Percentiles rank a stretch among this genome's conserved stretches.
Conservation (phyloP, 345 rosid genomes). For the Citrus mangshanensis region DNA sequence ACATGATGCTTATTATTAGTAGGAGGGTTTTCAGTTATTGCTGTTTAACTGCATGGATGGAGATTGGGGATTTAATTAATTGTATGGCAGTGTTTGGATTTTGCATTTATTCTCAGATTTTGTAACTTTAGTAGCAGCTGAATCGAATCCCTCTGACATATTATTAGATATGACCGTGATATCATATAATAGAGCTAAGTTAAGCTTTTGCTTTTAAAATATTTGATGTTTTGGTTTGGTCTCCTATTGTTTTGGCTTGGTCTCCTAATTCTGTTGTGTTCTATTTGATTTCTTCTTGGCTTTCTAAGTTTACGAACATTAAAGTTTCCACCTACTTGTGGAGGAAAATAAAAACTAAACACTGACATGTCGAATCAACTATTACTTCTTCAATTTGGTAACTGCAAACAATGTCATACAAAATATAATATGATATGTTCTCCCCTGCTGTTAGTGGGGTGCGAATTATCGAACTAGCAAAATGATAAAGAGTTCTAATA, state of each 20-base stretch:
- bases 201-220: neutral
- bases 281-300: too few relatives aligned
- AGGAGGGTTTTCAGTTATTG: neutral
- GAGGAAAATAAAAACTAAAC: neutral
- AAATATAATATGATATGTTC: too few relatives aligned
- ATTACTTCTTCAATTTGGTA: neutral
- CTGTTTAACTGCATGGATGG: neutral
- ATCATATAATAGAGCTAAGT: neutral
- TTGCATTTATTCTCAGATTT: conserved; percentile 3
- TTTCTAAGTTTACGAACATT: too few relatives aligned
- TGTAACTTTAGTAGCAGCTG: neutral
- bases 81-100: too few relatives aligned
- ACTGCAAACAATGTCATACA: too few relatives aligned
- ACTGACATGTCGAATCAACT: neutral
- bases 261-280: neutral
- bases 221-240: neutral
- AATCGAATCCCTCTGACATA: conserved; percentile 12
- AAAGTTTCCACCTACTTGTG: too few relatives aligned
- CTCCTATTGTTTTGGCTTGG: neutral
- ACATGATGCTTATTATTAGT: neutral
- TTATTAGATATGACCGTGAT: conserved; percentile 14
- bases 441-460: too few relatives aligned
- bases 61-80: neutral
- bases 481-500: too few relatives aligned
- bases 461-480: too few relatives aligned